A percentile compares a stretch with the other conserved stretches of the same genome.
phyloP scores from a whole-genome alignment of 2,329 filamentous ascomycete species.

The Monilinia vaccinii-corymbosi region DNA sequence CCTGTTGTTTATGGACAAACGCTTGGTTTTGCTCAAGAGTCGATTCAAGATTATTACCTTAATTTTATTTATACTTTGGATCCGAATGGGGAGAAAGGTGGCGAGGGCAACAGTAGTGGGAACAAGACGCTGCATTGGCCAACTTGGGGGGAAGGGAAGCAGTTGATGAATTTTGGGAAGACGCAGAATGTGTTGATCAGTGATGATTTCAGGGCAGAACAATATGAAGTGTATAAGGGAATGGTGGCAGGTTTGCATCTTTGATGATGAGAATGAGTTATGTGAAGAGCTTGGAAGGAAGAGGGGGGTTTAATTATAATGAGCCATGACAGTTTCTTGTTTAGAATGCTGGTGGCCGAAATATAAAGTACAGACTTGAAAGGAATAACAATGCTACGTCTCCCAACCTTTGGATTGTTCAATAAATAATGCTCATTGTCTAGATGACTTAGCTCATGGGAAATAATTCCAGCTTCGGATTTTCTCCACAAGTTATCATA shows the following conservation, averaged over 20 bases:
- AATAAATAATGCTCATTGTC: too few relatives aligned
- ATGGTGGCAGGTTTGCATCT: background rate
- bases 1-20: constrained; percentile 50
- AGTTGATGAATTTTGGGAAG: background rate
- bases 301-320: too few relatives aligned
- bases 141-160: background rate
- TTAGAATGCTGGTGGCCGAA: too few relatives aligned
- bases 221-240: background rate
- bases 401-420: too few relatives aligned
- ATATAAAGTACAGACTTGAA: too few relatives aligned
- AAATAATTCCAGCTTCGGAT: too few relatives aligned
- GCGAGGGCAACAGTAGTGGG: constrained; percentile 43
- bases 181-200: background rate
- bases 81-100: constrained; percentile 49
- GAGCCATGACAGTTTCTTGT: too few relatives aligned
- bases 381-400: too few relatives aligned
- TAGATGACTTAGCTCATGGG: too few relatives aligned
- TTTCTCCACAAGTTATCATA: constrained; percentile 24
- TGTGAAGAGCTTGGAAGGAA: too few relatives aligned
- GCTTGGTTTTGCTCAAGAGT: constrained; percentile 30
- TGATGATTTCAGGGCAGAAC: background rate
- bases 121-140: constrained; percentile 32
- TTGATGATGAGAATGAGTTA: background rate
- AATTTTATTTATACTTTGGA: constrained; percentile 63
- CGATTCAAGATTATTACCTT: constrained; percentile 61